phyloP scores from a whole-genome alignment of 2,329 filamentous ascomycete species.

The Ilyonectria mors-panacis region DNA sequence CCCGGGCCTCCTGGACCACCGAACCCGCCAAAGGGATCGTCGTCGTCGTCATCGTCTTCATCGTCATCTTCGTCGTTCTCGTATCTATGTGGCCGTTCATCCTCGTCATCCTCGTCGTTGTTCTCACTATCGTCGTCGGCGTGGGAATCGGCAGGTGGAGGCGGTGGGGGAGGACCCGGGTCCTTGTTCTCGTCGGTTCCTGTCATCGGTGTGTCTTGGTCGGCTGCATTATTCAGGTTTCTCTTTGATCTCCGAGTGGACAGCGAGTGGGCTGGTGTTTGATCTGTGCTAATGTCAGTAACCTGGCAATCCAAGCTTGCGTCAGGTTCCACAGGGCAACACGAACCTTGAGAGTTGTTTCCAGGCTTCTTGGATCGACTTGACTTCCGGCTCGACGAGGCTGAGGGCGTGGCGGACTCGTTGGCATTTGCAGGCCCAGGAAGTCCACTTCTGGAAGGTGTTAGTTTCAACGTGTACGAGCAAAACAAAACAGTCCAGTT shows the following conservation, averaged over 20 bases:
- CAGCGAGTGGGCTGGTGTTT: constrained; percentile 53
- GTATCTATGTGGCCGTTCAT: constrained; percentile 57
- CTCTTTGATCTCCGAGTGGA: constrained; percentile 68
- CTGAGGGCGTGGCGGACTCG: constrained; percentile 70
- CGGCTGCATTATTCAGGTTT: constrained; percentile 63
- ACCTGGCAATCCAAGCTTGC: not conserved
- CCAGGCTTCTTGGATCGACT: constrained; percentile 77
- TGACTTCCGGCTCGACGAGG: constrained; percentile 80
- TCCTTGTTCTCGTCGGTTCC: constrained; percentile 73
- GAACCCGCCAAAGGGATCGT: constrained; percentile 76
- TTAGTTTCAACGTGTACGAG: constrained; percentile 28
- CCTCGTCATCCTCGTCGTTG: constrained; percentile 52
- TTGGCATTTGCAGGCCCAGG: constrained; percentile 74
- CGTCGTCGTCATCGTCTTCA: constrained; percentile 76
- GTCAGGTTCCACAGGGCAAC: not conserved
- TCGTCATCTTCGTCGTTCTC: constrained; percentile 66
- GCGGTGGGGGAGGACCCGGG: constrained; percentile 59
- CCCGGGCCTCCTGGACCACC: constrained; percentile 77
- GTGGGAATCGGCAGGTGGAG: constrained; percentile 55
- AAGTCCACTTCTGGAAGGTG: constrained; percentile 39
- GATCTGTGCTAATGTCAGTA: constrained; percentile 49
- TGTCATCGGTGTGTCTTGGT: constrained; percentile 80
- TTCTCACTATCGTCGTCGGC: constrained; percentile 57
- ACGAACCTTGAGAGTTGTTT: constrained; percentile 61
- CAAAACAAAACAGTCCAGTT: not conserved